Conservation (phyloP, 1,284 basidiomycete species). For the Laetiporus sulphureus region DNA sequence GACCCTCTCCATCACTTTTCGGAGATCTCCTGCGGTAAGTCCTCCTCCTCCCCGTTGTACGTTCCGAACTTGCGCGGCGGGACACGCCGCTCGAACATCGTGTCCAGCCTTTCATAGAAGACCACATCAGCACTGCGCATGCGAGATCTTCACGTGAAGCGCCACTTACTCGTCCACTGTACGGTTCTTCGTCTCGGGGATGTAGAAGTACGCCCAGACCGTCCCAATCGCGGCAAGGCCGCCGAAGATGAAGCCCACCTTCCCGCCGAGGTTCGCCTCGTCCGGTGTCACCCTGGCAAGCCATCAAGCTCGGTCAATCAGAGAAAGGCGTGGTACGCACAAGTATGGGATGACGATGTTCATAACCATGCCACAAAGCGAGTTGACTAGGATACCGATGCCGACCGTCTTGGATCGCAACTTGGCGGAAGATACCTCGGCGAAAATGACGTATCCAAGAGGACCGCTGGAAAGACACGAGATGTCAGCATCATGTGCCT, state of each 20-base stretch:
- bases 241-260: constrained; percentile 11
- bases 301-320: not conserved
- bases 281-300: constrained; percentile 6
- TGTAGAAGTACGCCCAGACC: constrained; percentile 8
- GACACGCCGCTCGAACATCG: constrained; percentile 6
- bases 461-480: constrained; percentile 2
- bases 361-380: constrained; percentile 9
- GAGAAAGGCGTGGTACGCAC: not conserved
- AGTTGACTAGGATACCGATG: constrained; percentile 10
- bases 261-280: constrained; percentile 10
- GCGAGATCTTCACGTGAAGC: too few species aligned
- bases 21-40: not conserved
- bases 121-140: too few species aligned
- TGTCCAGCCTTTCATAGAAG: constrained; percentile 5
- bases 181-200: constrained; percentile 9
- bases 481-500: not conserved
- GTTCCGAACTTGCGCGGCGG: constrained; percentile 5
- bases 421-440: constrained; percentile 8
- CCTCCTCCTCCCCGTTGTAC: constrained; percentile 4
- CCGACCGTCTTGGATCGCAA: constrained; percentile 9
- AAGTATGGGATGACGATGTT: constrained; percentile 9
- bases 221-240: constrained; percentile 7
- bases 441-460: constrained; percentile 9
- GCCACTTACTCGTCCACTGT: constrained; percentile 8
- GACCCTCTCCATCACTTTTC: too few species aligned